Conservation (phyloP, 78 protist species). For the Emiliania huxleyi region DNA sequence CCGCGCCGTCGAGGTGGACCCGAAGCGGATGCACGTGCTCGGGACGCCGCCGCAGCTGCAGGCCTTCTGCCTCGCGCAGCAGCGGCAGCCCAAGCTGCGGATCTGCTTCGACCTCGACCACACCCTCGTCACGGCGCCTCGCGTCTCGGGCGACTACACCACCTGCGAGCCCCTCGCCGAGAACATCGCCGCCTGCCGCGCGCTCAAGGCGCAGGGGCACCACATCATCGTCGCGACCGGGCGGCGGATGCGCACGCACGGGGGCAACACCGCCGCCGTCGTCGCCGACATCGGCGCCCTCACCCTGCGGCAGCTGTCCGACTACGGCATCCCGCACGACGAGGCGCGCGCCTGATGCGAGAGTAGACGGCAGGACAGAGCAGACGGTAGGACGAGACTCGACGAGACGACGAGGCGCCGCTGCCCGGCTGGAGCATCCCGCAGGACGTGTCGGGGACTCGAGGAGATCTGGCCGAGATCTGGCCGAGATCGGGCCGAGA, state of each 20-base stretch:
- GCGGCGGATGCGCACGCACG: constrained; percentile 15
- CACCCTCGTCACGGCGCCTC: constrained; percentile 4
- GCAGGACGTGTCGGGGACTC: too few species aligned
- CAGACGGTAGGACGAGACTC: too few species aligned
- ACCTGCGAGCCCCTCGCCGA: neutral
- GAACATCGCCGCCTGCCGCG: neutral
- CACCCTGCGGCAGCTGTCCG: neutral
- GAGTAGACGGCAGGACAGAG: too few species aligned
- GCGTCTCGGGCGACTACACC: neutral
- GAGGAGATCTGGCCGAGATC: too few species aligned
- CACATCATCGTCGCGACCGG: neutral
- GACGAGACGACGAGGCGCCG: too few species aligned
- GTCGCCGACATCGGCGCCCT: neutral
- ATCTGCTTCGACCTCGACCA: constrained; percentile 15
- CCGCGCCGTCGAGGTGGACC: neutral
- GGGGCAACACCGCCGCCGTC: neutral
- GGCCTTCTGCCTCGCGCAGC: neutral
- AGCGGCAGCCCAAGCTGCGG: neutral
- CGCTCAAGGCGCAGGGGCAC: neutral
- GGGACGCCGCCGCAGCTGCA: constrained; percentile 20
- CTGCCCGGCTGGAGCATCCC: too few species aligned
- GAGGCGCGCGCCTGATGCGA: too few species aligned
- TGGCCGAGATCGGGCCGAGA: too few species aligned
- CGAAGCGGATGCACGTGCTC: neutral
- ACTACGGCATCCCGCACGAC: neutral